Conservation (phyloP, 1,284 basidiomycete genomes). For the Ganoderma lucidum region DNA sequence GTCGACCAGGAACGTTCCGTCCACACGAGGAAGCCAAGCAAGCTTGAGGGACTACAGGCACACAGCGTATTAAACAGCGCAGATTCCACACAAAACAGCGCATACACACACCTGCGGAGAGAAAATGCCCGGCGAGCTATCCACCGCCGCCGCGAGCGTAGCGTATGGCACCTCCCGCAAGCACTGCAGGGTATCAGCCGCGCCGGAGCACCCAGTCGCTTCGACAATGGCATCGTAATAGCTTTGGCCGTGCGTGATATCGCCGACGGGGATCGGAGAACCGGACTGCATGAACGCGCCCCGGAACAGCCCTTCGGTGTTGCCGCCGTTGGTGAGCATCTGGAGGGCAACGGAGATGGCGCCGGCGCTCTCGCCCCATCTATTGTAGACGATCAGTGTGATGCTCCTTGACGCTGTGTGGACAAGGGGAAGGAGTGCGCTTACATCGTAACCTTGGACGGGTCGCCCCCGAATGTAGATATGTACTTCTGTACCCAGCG, state of each 20-base stretch:
- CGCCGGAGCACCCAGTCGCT: conserved; percentile 39
- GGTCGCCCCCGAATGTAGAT: conserved; percentile 48
- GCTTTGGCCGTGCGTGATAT: conserved; percentile 42
- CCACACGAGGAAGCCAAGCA: conserved; percentile 46
- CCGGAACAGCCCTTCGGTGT: conserved; percentile 45
- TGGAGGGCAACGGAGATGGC: conserved; percentile 46
- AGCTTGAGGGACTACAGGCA: neutral
- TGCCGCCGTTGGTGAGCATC: conserved; percentile 44
- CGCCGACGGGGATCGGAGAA: conserved; percentile 30
- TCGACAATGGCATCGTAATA: conserved; percentile 36
- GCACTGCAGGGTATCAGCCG: conserved; percentile 48
- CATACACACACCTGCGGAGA: conserved; percentile 35
- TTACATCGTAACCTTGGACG: conserved; percentile 40
- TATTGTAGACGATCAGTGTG: conserved; percentile 20
- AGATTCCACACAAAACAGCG: neutral
- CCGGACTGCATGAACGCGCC: conserved; percentile 45
- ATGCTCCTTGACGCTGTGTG: neutral
- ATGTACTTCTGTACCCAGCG: conserved; percentile 61
- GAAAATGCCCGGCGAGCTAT: conserved; percentile 38
- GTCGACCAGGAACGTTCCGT: conserved; percentile 45
- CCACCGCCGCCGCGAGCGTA: conserved; percentile 39
- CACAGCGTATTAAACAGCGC: neutral
- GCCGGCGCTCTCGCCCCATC: conserved; percentile 55
- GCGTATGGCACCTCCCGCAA: conserved; percentile 45
- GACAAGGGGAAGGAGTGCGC: neutral